Conservation (phyloP, 2,329 filamentous ascomycete genomes). For the Ceratocystis lukuohia region DNA sequence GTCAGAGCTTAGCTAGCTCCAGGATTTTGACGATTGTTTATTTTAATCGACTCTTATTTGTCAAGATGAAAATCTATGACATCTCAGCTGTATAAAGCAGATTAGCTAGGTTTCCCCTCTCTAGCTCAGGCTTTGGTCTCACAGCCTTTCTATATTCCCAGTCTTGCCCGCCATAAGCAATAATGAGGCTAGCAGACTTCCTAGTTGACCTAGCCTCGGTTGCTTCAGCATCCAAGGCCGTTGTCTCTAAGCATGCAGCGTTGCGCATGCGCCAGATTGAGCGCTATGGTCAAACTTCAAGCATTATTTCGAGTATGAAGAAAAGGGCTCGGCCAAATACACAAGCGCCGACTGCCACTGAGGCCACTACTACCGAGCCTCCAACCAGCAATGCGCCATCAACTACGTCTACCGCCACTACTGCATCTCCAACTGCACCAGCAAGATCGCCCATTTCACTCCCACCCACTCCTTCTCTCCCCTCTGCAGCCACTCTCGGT, state of each 20-base stretch:
- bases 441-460: background rate
- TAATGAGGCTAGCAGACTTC: slow-evolving; percentile 51
- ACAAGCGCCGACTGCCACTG: background rate
- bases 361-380: background rate
- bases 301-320: slow-evolving; percentile 29
- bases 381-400: background rate
- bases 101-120: background rate
- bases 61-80: background rate
- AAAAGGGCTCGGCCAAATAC: slow-evolving; percentile 20
- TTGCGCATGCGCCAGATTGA: slow-evolving; percentile 43
- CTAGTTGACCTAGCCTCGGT: slow-evolving; percentile 57
- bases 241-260: slow-evolving; percentile 50
- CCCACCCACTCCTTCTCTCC: background rate
- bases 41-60: background rate
- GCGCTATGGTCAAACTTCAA: slow-evolving; percentile 36
- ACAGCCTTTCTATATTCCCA: background rate
- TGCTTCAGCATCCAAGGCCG: slow-evolving; percentile 53
- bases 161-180: background rate
- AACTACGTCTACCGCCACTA: background rate
- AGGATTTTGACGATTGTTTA: background rate
- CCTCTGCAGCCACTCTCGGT: background rate
- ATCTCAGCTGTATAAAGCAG: background rate
- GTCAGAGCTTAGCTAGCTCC: slow-evolving; percentile 1
- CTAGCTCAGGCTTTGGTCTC: background rate
- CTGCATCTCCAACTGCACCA: background rate